These are phyloP conservation scores for Sambucus nigra DNA, from an alignment of 129 eudicot genomes.

Conservation along the genomic window DNA sequence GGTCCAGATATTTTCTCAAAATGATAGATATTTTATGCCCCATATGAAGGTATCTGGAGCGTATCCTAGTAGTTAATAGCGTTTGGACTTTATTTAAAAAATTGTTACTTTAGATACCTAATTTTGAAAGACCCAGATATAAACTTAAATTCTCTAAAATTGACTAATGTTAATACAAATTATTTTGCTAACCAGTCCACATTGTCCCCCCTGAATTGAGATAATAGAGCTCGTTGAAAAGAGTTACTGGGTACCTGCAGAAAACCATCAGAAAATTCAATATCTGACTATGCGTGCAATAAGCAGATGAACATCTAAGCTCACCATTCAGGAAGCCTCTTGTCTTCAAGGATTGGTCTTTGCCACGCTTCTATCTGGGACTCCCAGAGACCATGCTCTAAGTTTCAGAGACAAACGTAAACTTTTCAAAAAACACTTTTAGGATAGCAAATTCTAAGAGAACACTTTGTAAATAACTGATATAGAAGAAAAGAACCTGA, in stretches of 20 bases:
- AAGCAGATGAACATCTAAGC: constrained; percentile 11
- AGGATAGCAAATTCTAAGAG: not conserved
- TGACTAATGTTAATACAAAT: not conserved
- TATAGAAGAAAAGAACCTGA: not conserved
- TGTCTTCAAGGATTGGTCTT: constrained; percentile 71
- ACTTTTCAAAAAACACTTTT: not conserved
- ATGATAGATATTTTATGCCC: too few species aligned
- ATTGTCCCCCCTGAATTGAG: constrained; percentile 91
- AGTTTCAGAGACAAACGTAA: constrained; percentile 9
- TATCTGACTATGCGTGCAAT: constrained; percentile 6
- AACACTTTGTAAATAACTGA: not conserved
- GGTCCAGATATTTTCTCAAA: too few species aligned
- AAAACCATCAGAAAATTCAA: constrained; percentile 19
- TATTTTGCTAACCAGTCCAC: constrained; percentile 66
- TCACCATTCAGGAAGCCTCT: constrained; percentile 81
- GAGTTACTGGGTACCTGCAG: constrained; percentile 80
- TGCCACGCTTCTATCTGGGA: constrained; percentile 92
- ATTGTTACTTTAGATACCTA: too few species aligned
- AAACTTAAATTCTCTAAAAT: not conserved
- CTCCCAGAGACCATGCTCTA: constrained; percentile 71
- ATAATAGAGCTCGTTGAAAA: constrained; percentile 90
- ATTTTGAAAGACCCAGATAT: constrained; percentile 2
- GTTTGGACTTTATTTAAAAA: too few species aligned
- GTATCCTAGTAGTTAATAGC: too few species aligned
- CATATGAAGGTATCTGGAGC: too few species aligned